Base-by-base conservation (phyloP, 148 eudicot genomes). In the Cornus suecica region DNA sequence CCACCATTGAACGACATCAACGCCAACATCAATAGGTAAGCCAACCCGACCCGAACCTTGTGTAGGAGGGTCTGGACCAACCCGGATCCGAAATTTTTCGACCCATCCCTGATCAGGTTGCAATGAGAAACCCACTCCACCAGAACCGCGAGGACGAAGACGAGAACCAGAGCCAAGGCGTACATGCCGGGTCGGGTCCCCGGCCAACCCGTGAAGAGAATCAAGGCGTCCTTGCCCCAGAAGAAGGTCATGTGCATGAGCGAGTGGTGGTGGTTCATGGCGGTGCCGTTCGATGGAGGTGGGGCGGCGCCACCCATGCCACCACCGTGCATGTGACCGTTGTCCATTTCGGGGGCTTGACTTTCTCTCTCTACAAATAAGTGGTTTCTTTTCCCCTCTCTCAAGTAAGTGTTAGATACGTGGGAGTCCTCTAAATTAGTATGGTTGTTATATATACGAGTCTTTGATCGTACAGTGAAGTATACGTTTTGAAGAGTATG, bases 1-100 rank as follows among this genome's bases (percentile, higher is more conserved):
- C 91, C 94, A 8, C 22, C 88, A 41, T 90, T 88, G 37, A 83
- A 90, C 5, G 90, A 86, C 91, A 90, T 90, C 24, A 88, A 56
- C 2, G 90, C 90, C 66, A 89, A 71, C 88, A 87, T 87, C 25
- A 86, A 78, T 45, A 89, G 48, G 58, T 86, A 87, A 1, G 84
- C 86, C 3, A 86, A 45, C 2, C 84, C 83, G 66, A 84, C 76
- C 23, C 89, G 78, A 2, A 85, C 0, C 0, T 76, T 72, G 69
- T 89, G 85, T 0, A 83, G 32, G 3, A 66, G 14, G 0, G 88
- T 83, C 48, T 70, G 68, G 1, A 78, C 5, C 24, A 87, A 0
- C 7, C 84, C 81, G 1, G 80, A 61, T 2, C 48, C 77, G 64
- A 65, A 80, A 42, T 23, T 73, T 67, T 77, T 80, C 1, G 37